Conservation (phyloP, 2,329 filamentous ascomycete species). For the Colletotrichum sublineola region DNA sequence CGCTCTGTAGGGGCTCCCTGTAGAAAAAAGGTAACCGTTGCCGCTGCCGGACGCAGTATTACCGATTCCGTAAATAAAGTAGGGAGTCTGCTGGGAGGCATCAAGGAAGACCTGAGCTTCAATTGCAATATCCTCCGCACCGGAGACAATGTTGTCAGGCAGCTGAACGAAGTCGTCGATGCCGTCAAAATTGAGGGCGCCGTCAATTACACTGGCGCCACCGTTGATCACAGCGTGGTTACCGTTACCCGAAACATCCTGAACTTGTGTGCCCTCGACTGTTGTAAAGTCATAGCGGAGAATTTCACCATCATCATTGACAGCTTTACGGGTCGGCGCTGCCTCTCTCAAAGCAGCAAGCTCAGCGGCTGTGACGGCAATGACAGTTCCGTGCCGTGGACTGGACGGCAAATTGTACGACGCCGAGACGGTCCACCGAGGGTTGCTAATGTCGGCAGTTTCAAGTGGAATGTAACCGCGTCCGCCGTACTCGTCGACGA, state of each 20-base stretch:
- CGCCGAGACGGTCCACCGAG: slow-evolving; percentile 61
- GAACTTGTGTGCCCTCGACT: slow-evolving; percentile 35
- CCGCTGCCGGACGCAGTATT: slow-evolving; percentile 44
- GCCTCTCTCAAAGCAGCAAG: slow-evolving; percentile 50
- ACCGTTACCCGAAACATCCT: slow-evolving; percentile 44
- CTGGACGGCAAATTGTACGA: slow-evolving; percentile 61
- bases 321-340: slow-evolving; percentile 17
- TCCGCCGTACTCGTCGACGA: slow-evolving; percentile 66
- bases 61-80: slow-evolving; percentile 47
- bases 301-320: slow-evolving; percentile 43
- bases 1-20: slow-evolving; percentile 45
- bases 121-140: slow-evolving; percentile 43
- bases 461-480: slow-evolving; percentile 67
- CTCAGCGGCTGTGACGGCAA: slow-evolving; percentile 63
- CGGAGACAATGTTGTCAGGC: slow-evolving; percentile 44
- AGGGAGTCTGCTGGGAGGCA: slow-evolving; percentile 43
- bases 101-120: slow-evolving; percentile 43
- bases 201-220: slow-evolving; percentile 37
- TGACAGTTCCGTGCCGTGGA: slow-evolving; percentile 67
- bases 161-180: slow-evolving; percentile 45
- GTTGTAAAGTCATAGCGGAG: slow-evolving; percentile 44
- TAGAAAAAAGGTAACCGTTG: slow-evolving; percentile 46
- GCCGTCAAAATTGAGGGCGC: slow-evolving; percentile 45
- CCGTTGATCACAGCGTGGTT: slow-evolving; percentile 44
- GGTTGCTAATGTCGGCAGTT: slow-evolving; percentile 62